These are phyloP conservation scores for Suillus hirtellus DNA, from an alignment of 768 basidiomycete species.

Conservation along the genomic window DNA sequence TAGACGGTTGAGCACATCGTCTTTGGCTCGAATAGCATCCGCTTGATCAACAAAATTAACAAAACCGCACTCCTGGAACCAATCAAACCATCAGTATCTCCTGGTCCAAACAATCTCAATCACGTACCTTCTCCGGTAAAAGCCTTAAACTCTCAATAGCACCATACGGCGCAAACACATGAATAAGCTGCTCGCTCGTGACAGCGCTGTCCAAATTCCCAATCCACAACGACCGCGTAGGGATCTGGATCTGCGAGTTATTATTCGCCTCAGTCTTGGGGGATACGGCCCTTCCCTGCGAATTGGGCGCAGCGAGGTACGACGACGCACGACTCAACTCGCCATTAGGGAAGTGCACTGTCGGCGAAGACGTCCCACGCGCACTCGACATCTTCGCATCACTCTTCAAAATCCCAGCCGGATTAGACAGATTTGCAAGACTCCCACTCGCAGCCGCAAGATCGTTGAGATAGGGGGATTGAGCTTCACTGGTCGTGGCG, in stretches of 20 bases:
- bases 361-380: conserved; percentile 45
- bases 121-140: conserved; percentile 89
- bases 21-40: conserved; percentile 97
- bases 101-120: conserved; percentile 6
- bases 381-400: conserved; percentile 48
- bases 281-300: conserved; percentile 75
- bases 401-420: conserved; percentile 55
- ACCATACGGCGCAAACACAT: conserved; percentile 95
- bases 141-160: conserved; percentile 94
- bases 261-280: conserved; percentile 72
- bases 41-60: conserved; percentile 97
- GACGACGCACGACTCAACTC: conserved; percentile 60
- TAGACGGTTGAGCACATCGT: conserved; percentile 93
- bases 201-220: conserved; percentile 96
- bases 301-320: conserved; percentile 68
- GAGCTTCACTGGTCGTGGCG: conserved; percentile 56
- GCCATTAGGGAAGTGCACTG: conserved; percentile 72
- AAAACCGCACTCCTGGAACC: conserved; percentile 89
- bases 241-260: conserved; percentile 81
- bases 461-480: conserved; percentile 58
- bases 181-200: conserved; percentile 91
- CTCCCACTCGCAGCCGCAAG: conserved; percentile 41
- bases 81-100: conserved; percentile 19
- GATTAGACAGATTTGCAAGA: conserved; percentile 26
- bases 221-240: conserved; percentile 97